phyloP scores from a whole-genome alignment of 2,329 filamentous ascomycete species.

The Colletotrichum sp. region DNA sequence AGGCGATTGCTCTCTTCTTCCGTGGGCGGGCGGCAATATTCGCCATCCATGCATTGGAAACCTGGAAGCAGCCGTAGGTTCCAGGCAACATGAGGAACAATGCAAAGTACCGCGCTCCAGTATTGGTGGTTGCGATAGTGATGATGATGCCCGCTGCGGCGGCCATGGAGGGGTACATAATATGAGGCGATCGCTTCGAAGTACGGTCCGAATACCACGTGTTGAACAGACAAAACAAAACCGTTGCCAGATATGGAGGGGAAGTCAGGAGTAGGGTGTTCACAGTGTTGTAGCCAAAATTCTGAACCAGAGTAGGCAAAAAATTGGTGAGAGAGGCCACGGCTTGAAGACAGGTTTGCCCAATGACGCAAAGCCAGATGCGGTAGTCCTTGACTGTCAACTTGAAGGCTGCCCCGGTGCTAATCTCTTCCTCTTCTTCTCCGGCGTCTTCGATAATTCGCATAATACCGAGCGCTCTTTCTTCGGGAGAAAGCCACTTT shows the following conservation, averaged over 20 bases:
- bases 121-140: neutral
- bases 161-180: neutral
- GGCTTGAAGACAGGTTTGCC: neutral
- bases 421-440: neutral
- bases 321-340: neutral
- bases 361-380: neutral
- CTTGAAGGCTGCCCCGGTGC: neutral
- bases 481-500: neutral
- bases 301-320: neutral
- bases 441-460: neutral
- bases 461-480: neutral
- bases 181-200: neutral
- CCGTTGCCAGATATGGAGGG: neutral
- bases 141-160: neutral
- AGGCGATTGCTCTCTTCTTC: conserved; percentile 28
- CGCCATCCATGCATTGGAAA: conserved; percentile 32
- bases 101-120: conserved; percentile 25
- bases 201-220: neutral
- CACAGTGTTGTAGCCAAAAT: neutral
- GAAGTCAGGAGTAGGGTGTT: neutral
- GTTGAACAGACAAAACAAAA: neutral
- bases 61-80: conserved; percentile 28
- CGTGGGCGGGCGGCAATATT: conserved; percentile 29
- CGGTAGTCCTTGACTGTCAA: neutral
- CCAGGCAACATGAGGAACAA: conserved; percentile 27